phyloP scores from a whole-genome alignment of 1,284 basidiomycete genomes.

The Psilocybe mexicana region DNA sequence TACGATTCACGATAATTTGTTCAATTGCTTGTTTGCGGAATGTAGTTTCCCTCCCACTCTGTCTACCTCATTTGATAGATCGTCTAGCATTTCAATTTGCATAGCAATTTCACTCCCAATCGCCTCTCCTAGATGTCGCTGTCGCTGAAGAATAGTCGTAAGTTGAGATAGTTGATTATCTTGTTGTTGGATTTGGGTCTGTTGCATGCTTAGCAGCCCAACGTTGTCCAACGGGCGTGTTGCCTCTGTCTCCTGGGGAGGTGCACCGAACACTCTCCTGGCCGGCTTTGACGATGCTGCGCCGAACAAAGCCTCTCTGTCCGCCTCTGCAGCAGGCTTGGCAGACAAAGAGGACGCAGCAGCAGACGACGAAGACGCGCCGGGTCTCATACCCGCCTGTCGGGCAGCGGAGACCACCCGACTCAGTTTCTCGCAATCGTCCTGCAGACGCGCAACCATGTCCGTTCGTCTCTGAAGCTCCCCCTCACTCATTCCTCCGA shows the following conservation, averaged over 20 bases:
- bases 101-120: conserved; percentile 82
- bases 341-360: conserved; percentile 12
- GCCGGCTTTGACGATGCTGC: conserved; percentile 46
- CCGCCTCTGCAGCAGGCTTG: conserved; percentile 50
- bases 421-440: conserved; percentile 82
- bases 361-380: conserved; percentile 32
- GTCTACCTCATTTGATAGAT: conserved; percentile 75
- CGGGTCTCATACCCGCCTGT: conserved; percentile 43
- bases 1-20: conserved; percentile 52
- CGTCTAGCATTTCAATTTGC: conserved; percentile 88
- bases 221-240: conserved; percentile 87
- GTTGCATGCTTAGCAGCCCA: conserved; percentile 80
- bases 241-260: conserved; percentile 78
- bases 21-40: conserved; percentile 80
- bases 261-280: conserved; percentile 79
- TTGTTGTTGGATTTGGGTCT: conserved; percentile 80
- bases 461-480: conserved; percentile 83
- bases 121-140: conserved; percentile 85
- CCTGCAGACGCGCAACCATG: conserved; percentile 80
- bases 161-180: conserved; percentile 81
- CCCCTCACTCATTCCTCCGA: conserved; percentile 76
- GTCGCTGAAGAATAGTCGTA: conserved; percentile 81
- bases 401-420: conserved; percentile 76
- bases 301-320: conserved; percentile 66
- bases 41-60: conserved; percentile 74